These are phyloP conservation scores for Xylariaceae sp. DNA, from an alignment of 2,329 filamentous ascomycete species.

Conservation along the genomic window DNA sequence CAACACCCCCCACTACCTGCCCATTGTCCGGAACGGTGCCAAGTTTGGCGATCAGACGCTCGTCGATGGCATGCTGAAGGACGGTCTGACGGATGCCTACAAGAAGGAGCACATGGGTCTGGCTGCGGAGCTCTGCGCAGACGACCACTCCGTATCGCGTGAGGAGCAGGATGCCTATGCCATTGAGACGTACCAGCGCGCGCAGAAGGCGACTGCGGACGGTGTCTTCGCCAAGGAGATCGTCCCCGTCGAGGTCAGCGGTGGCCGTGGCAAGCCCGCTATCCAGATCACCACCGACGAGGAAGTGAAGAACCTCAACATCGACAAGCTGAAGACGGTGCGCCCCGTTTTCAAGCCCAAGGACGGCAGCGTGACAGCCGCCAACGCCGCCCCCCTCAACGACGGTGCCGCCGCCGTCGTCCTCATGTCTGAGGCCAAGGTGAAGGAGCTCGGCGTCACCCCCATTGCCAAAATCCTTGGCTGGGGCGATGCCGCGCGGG, in stretches of 20 bases:
- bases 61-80: conserved; percentile 87
- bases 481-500: conserved; percentile 90
- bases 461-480: conserved; percentile 95
- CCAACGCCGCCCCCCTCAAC: conserved; percentile 93
- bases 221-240: conserved; percentile 85
- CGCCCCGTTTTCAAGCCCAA: conserved; percentile 77
- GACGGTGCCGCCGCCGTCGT: conserved; percentile 91
- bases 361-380: conserved; percentile 85
- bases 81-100: conserved; percentile 91
- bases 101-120: conserved; percentile 97
- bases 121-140: conserved; percentile 83
- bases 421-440: conserved; percentile 86
- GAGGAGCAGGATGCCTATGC: conserved; percentile 93
- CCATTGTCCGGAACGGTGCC: conserved; percentile 75
- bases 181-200: conserved; percentile 70
- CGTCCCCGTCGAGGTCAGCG: conserved; percentile 78
- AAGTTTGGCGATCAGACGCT: conserved; percentile 92
- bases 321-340: conserved; percentile 77
- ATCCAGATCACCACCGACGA: conserved; percentile 80
- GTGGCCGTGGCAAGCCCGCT: conserved; percentile 83
- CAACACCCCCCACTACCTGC: conserved; percentile 93
- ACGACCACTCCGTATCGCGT: conserved; percentile 74
- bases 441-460: conserved; percentile 86
- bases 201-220: conserved; percentile 76
- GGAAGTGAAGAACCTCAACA: conserved; percentile 90